Evolutionary conservation across 139 green algal species (phyloP).

Genomic region (Micractinium conductrix): DNA sequence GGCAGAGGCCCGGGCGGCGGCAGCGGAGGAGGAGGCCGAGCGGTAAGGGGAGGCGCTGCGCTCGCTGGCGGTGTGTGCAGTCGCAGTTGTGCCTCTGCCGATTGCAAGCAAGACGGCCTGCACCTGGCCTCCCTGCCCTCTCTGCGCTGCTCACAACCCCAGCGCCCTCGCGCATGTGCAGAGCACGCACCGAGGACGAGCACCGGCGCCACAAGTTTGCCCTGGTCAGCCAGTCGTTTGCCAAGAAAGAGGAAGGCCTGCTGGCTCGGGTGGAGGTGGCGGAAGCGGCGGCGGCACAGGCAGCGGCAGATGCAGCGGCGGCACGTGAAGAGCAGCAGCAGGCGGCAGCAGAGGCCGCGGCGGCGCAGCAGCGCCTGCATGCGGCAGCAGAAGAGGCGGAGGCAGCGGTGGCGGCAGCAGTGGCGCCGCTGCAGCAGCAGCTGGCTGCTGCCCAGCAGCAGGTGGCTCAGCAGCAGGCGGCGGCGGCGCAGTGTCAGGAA

Average conservation of each 20-base stretch:
- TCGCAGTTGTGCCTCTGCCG: too few relatives aligned
- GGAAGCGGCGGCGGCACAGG: conserved; percentile 14
- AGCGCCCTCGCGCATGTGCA: not conserved
- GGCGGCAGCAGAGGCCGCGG: conserved; percentile 4
- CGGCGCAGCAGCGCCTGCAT: conserved; percentile 10
- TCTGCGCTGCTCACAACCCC: not conserved
- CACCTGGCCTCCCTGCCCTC: not conserved
- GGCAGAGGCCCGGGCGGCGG: conserved; percentile 5
- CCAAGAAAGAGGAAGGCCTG: conserved; percentile 34
- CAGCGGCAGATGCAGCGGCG: not conserved
- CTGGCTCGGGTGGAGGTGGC: conserved; percentile 13
- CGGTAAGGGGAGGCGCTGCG: not conserved
- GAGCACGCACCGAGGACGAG: conserved; percentile 27
- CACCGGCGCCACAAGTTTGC: conserved; percentile 36
- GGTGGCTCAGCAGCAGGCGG: not conserved
- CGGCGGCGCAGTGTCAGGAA: not conserved
- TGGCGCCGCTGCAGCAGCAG: conserved; percentile 29
- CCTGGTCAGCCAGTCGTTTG: conserved; percentile 22
- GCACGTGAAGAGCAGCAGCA: conserved; percentile 21
- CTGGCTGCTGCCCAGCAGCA: conserved; percentile 6
- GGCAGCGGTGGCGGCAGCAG: not conserved
- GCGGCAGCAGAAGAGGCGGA: conserved; percentile 1
- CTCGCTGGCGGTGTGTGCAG: too few relatives aligned
- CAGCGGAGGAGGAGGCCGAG: conserved; percentile 22
- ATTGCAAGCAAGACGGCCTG: too few relatives aligned